Base-by-base conservation (phyloP, 1,284 basidiomycete genomes). In the Rugosomyces carneus region DNA sequence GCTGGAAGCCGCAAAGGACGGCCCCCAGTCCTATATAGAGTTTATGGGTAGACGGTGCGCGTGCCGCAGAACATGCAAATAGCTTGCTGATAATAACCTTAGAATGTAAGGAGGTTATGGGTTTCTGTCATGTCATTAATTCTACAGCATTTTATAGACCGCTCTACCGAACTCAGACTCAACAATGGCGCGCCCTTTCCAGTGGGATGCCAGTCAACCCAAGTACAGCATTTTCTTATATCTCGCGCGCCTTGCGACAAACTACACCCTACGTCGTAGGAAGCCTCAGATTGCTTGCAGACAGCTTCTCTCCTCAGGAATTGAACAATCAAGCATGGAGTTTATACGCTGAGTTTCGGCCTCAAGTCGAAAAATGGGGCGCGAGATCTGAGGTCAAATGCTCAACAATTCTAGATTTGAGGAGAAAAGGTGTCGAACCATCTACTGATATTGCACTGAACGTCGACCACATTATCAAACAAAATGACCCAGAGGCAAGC, bases 11-110 rank as follows among this genome's bases (percentile, higher is more conserved):
- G 63, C 62, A 8, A 67, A 66, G 47, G 76, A 73, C 11, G 85
- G 84, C 27, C 76, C 84, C 7, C 94, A 98, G 65, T 93, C 95
- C 2, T 96, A 89, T 65, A 89, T 97, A 16, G 89, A 92, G 52
- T 68, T 98, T 35, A 87, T 98, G 79, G 84, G 89, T 35, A 75
- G 88, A 62, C 80, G 84, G 88, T 90, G 58, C 62, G 84, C 65
- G 19, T 41, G 27, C 27, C 3, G 27, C 9, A 10, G 27, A 29
- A 13, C 31, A 13, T n/a, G 4, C 5, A 4, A 34, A n/a, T n/a
- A 19, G n/a, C 8, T 15, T 32, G 29, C 31, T 34, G 31, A 23
- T 24, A 45, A 3, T 39, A 18, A 48, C 20, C 20, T 21, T 11
- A 24, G 81, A 54, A 70, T 84, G 80, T 82, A 60, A 57, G 77